Evolutionary conservation across 2,329 filamentous ascomycete species (phyloP).

Genomic region (Zymoseptoria crescenta): DNA sequence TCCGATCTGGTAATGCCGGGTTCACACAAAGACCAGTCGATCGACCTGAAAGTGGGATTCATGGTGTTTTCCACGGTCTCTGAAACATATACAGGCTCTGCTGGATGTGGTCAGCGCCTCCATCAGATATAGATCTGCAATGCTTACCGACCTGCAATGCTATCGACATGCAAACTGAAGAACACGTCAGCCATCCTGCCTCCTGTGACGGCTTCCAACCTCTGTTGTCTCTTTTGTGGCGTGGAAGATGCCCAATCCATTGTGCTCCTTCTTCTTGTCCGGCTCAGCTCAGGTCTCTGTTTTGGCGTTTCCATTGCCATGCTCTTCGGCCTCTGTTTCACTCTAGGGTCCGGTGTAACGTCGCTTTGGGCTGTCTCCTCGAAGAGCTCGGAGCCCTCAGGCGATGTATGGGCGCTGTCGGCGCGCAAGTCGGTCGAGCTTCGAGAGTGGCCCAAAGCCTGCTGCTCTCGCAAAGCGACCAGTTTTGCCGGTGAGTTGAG

Average conservation of each 20-base stretch:
- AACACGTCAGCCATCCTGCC: conserved; percentile 76
- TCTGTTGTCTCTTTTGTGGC: conserved; percentile 59
- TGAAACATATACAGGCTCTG: conserved; percentile 81
- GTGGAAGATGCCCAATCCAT: conserved; percentile 56
- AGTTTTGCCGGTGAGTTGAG: conserved; percentile 62
- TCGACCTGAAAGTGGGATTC: conserved; percentile 83
- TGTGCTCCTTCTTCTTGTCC: conserved; percentile 49
- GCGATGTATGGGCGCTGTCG: conserved; percentile 21
- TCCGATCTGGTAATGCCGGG: conserved; percentile 59
- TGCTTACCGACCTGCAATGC: conserved; percentile 34
- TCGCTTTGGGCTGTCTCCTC: conserved; percentile 7
- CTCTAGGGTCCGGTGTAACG: conserved; percentile 5
- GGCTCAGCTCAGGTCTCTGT: conserved; percentile 31
- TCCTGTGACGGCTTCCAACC: conserved; percentile 64
- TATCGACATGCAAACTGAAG: conserved; percentile 70
- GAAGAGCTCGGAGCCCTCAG: conserved; percentile 6
- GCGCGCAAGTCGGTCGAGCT: conserved; percentile 49
- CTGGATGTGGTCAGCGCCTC: conserved; percentile 16
- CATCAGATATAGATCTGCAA: no score
- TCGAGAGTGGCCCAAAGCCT: conserved; percentile 47
- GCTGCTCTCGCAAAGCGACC: conserved; percentile 44
- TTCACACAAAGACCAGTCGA: conserved; percentile 61
- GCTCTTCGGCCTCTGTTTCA: conserved; percentile 20
- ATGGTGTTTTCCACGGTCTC: conserved; percentile 70
- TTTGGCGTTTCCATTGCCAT: conserved; percentile 9